Base-by-base conservation (phyloP, 2,329 filamentous ascomycete species). In the Fusarium albidum region DNA sequence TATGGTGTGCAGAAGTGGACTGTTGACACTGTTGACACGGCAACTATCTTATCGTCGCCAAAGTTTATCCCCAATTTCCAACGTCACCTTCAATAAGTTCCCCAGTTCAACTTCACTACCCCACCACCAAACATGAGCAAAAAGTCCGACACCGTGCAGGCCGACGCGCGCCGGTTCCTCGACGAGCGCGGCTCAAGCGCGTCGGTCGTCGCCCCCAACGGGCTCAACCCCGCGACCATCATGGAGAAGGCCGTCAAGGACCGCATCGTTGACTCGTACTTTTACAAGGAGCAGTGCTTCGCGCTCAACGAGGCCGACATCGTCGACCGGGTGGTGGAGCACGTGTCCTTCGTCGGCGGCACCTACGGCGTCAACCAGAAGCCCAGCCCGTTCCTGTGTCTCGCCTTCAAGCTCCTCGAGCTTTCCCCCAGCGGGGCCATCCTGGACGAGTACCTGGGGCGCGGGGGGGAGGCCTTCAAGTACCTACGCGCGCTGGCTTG, bases 271-370 rank as follows among this genome's bases (percentile, higher is more conserved):
- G 92, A 96, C 70, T 91, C 87, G 46, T 96, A 96, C 77, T 99
- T 96, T 79, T 99, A 92, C 90, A 97, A 97, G 75, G 95, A 98
- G 76, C 93, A 97, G 77, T 97, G 95, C 73, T 99, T 98, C 75
- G 95, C 90, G 34, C 82, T 99, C 61, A 99, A 98, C 77, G 86
- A 88, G 71, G 85, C 85, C 45, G 84, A 87, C 73, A 79, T 99
- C 6, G 89, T 96, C 66, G 91, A 97, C 76, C 91, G 95, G 61
- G 93, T 96, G 1, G 90, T 92, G 21, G 89, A 94, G 65, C 82
- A 88, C 74, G 83, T 99, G 39, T 82, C 79, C 41, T 95, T 89
- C 73, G 84, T 99, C 50, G 95, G 93, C 59, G 95, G 95, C 63
- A 96, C 92, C 6, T 92, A 92, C 68, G 92, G 93, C 46, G 83